Evolutionary conservation across 805 yeast genomes (phyloP).

Genomic region (Candida silvatica): DNA sequence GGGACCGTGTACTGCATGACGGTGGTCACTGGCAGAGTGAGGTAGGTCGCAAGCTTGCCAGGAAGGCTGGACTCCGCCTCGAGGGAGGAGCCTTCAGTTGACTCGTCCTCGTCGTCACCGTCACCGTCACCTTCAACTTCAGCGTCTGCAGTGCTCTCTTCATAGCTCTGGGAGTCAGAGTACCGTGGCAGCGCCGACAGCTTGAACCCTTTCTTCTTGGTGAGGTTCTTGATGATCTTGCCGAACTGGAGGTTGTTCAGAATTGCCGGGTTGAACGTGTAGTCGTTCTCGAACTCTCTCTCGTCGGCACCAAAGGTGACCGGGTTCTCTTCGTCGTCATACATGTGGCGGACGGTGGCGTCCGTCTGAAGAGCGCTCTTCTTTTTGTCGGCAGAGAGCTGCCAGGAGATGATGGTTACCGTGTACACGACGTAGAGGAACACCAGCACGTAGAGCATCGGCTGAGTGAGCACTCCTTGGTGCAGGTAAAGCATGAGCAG

Average conservation of each 20-base stretch:
- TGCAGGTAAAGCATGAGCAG: slow-evolving; percentile 39
- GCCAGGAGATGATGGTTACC: slow-evolving; percentile 34
- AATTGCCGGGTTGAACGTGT: slow-evolving; percentile 21
- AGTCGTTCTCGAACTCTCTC: slow-evolving; percentile 21
- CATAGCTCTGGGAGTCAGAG: slow-evolving; percentile 15
- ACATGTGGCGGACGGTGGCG: slow-evolving; percentile 19
- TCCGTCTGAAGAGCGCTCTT: slow-evolving; percentile 12
- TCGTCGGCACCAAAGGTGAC: slow-evolving; percentile 12
- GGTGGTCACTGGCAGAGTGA: slow-evolving; percentile 13
- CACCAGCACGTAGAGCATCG: slow-evolving; percentile 51
- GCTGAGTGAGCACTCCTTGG: slow-evolving; percentile 42
- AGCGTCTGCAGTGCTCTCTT: too few relatives aligned
- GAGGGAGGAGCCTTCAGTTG: slow-evolving; percentile 1
- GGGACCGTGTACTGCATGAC: slow-evolving; percentile 19
- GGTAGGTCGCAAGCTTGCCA: slow-evolving; percentile 5
- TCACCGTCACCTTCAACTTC: slow-evolving; percentile 7
- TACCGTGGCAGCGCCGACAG: slow-evolving; percentile 6
- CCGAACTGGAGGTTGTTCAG: slow-evolving; percentile 21
- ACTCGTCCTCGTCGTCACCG: slow-evolving; percentile 9
- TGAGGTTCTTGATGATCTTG: slow-evolving; percentile 16
- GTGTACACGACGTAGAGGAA: slow-evolving; percentile 55
- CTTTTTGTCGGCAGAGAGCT: slow-evolving; percentile 21
- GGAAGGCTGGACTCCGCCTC: slow-evolving; percentile 5
- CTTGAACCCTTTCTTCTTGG: slow-evolving; percentile 12
- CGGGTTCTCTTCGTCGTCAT: slow-evolving; percentile 15